phyloP scores from a whole-genome alignment of 1,139 yeast species.

The Diutina ranongensis region DNA sequence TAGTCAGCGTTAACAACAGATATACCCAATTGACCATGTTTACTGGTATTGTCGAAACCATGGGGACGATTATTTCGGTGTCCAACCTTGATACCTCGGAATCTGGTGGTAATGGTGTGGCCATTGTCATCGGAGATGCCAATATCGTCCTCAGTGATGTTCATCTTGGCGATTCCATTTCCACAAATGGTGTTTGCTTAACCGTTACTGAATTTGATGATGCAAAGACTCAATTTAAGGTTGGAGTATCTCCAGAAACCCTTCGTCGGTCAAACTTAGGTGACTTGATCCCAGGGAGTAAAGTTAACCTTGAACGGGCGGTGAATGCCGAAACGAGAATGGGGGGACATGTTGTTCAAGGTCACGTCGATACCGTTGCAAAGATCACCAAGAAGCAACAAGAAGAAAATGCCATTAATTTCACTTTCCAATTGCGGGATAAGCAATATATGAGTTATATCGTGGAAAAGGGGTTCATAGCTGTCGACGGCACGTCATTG shows the following conservation, averaged over 20 bases:
- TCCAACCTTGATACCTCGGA: slow-evolving; percentile 36
- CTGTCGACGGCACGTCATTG: slow-evolving; percentile 88
- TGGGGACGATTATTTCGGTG: slow-evolving; percentile 53
- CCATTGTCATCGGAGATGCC: slow-evolving; percentile 58
- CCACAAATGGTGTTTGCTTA: slow-evolving; percentile 82
- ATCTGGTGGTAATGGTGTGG: slow-evolving; percentile 72
- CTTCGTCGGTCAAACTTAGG: slow-evolving; percentile 73
- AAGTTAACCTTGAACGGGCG: slow-evolving; percentile 87
- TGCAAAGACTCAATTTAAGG: slow-evolving; percentile 47
- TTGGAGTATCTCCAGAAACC: slow-evolving; percentile 92
- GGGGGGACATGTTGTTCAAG: slow-evolving; percentile 97
- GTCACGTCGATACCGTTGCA: slow-evolving; percentile 91
- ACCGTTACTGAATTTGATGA: slow-evolving; percentile 81
- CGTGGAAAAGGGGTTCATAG: slow-evolving; percentile 88
- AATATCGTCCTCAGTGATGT: slow-evolving; percentile 59
- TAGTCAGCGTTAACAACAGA: too few species aligned
- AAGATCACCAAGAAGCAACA: slow-evolving; percentile 37
- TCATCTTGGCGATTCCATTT: slow-evolving; percentile 85
- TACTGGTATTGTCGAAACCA: slow-evolving; percentile 84
- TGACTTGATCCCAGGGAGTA: slow-evolving; percentile 38
- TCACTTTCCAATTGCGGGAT: slow-evolving; percentile 66
- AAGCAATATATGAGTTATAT: slow-evolving; percentile 56
- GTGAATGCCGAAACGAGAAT: slow-evolving; percentile 70
- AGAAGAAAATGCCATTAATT: slow-evolving; percentile 74
- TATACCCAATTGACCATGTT: slow-evolving; percentile 51